A percentile compares a stretch with the other conserved stretches of the same genome.
phyloP scores from a whole-genome alignment of 371 early-diverging fungal genomes.

The Smittium culicis region DNA sequence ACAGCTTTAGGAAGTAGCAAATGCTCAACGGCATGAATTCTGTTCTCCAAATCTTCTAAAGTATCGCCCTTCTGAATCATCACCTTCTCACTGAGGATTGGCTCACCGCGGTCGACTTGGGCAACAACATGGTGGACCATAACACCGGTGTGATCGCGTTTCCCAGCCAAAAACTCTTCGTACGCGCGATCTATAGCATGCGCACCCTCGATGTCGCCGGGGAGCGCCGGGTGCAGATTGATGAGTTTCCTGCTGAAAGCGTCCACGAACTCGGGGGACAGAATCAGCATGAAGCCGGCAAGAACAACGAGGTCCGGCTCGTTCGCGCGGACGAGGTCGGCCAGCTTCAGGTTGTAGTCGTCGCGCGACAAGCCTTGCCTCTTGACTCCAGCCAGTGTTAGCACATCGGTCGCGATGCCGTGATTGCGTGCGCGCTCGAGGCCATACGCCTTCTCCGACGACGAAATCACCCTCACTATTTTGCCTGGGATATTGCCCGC shows the following conservation, averaged over 20 bases:
- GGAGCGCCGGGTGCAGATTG: slow-evolving; percentile 92
- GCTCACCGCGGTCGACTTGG: slow-evolving; percentile 85
- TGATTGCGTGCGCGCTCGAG: slow-evolving; percentile 69
- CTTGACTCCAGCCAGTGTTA: slow-evolving; percentile 63
- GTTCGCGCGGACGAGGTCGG: slow-evolving; percentile 42
- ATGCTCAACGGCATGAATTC: slow-evolving; percentile 84
- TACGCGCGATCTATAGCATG: slow-evolving; percentile 88
- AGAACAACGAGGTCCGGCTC: slow-evolving; percentile 70
- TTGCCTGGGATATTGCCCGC: slow-evolving; percentile 36
- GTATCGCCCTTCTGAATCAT: slow-evolving; percentile 64
- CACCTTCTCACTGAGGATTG: slow-evolving; percentile 58
- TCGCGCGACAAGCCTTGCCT: slow-evolving; percentile 62
- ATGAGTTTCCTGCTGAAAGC: slow-evolving; percentile 55
- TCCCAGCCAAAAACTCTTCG: slow-evolving; percentile 59
- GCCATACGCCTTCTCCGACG: no score
- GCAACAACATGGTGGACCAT: slow-evolving; percentile 95
- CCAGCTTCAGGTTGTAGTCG: slow-evolving; percentile 78
- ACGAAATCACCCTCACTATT: no score
- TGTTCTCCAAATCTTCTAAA: slow-evolving; percentile 58
- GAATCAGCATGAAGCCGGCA: slow-evolving; percentile 95
- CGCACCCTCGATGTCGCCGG: slow-evolving; percentile 88
- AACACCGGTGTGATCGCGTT: slow-evolving; percentile 70
- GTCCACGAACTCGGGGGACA: slow-evolving; percentile 66
- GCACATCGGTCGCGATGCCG: slow-evolving; percentile 63
- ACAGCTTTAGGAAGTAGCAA: slow-evolving; percentile 56